A percentile compares a stretch with the other conserved stretches of the same genome.
Conservation (phyloP, 768 basidiomycete genomes). For the Kwoniella dejecticola region DNA sequence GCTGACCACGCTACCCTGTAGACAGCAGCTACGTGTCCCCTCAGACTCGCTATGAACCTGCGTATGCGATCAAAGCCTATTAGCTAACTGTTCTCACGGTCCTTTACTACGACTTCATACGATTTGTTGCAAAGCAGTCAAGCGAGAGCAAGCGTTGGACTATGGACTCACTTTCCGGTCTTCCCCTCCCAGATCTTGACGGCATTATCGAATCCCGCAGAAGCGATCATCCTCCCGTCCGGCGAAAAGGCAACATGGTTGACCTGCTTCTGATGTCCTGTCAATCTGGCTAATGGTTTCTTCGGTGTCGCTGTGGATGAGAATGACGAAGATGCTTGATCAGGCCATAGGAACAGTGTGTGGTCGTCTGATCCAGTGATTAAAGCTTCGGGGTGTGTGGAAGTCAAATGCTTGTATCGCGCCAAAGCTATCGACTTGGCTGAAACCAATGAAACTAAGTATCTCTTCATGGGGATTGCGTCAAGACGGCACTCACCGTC, state of each 20-base stretch:
- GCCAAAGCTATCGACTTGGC: constrained; percentile 74
- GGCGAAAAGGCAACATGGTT: constrained; percentile 93
- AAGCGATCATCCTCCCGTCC: constrained; percentile 88
- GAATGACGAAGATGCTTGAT: constrained; percentile 61
- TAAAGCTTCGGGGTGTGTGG: constrained; percentile 76
- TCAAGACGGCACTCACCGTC: constrained; percentile 66
- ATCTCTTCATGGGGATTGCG: neutral
- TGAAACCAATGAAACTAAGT: constrained; percentile 45
- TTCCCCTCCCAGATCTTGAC: constrained; percentile 86
- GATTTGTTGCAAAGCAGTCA: neutral
- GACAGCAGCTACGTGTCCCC: constrained; percentile 92
- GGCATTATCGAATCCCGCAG: constrained; percentile 84
- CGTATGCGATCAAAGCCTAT: constrained; percentile 55
- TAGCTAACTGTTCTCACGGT: no score
- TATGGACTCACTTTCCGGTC: constrained; percentile 59
- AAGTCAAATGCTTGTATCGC: constrained; percentile 66
- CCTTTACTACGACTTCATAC: no score
- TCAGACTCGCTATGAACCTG: constrained; percentile 86
- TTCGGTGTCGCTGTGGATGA: constrained; percentile 58
- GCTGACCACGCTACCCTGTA: constrained; percentile 95
- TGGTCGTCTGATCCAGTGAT: constrained; percentile 98
- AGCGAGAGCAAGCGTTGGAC: neutral
- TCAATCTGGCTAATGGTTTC: constrained; percentile 76
- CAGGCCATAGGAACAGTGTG: constrained; percentile 93
- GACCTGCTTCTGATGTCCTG: constrained; percentile 93